Evolutionary conservation across 805 yeast genomes (phyloP).

Genomic region (Tetrapisispora phaffii): DNA sequence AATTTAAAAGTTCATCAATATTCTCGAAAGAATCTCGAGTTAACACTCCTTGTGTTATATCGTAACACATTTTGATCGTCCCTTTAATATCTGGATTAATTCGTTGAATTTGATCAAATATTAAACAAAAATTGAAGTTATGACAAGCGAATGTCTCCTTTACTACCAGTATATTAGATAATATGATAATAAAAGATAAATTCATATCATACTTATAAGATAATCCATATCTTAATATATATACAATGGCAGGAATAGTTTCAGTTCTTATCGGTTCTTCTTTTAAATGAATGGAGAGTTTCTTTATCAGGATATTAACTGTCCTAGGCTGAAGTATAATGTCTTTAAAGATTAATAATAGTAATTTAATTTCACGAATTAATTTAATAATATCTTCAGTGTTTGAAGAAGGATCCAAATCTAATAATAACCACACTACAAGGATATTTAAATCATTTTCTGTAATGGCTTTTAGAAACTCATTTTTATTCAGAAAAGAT

Average conservation of each 20-base stretch:
- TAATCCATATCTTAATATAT: not conserved
- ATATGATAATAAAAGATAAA: too few relatives aligned
- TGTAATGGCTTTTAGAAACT: not conserved
- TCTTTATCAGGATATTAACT: not conserved
- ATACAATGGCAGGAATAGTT: not conserved
- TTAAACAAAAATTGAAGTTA: too few relatives aligned
- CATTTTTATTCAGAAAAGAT: conserved; percentile 4
- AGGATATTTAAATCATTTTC: conserved; percentile 9
- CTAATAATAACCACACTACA: conserved; percentile 13
- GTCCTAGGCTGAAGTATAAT: not conserved
- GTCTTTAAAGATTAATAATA: conserved; percentile 9
- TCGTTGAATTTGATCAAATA: not conserved
- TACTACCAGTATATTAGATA: not conserved
- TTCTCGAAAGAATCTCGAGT: not conserved
- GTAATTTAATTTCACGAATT: conserved; percentile 14
- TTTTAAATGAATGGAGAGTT: conserved; percentile 9
- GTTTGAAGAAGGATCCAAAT: conserved; percentile 9
- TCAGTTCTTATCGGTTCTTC: not conserved
- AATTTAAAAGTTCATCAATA: conserved; percentile 9
- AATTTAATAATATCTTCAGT: conserved; percentile 7
- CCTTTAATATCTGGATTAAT: not conserved
- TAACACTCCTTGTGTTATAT: not conserved
- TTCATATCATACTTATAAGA: not conserved
- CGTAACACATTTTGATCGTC: not conserved
- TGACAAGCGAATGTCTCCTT: too few relatives aligned